Percentiles rank a stretch among this genome's conserved stretches.
These are phyloP conservation scores for Cytospora mali DNA, from an alignment of 2,329 filamentous ascomycete genomes.

Conservation along the genomic window DNA sequence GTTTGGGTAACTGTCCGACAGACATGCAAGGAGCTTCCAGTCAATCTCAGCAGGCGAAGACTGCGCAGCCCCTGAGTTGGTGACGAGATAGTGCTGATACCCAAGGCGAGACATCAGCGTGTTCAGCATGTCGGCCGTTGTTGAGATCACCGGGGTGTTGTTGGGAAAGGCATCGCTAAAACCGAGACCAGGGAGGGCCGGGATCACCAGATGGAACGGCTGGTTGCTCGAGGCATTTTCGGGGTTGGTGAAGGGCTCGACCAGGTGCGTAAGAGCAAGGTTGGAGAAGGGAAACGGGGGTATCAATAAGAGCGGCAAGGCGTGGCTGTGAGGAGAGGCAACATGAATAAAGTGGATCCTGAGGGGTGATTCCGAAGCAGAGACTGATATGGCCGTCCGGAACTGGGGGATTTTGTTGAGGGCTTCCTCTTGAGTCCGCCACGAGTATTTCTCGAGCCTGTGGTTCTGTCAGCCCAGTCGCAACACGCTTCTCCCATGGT, in stretches of 20 bases:
- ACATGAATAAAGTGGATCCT: constrained; percentile 68
- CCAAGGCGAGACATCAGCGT: constrained; percentile 61
- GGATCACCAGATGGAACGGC: constrained; percentile 68
- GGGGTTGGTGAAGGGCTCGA: constrained; percentile 57
- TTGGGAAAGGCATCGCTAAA: constrained; percentile 65
- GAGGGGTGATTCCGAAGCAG: constrained; percentile 45
- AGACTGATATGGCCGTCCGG: constrained; percentile 55
- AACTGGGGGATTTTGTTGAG: constrained; percentile 66
- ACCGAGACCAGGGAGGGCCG: constrained; percentile 66
- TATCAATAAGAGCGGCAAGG: constrained; percentile 65
- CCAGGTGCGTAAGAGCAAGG: constrained; percentile 59
- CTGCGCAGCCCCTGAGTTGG: constrained; percentile 53
- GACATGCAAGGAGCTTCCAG: constrained; percentile 50
- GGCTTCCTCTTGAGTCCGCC: constrained; percentile 59
- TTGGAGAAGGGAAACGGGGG: constrained; percentile 69
- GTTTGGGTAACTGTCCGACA: constrained; percentile 51
- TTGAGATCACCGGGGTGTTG: constrained; percentile 50
- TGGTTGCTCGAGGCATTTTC: constrained; percentile 47
- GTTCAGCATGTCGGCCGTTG: constrained; percentile 59
- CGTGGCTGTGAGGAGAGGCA: constrained; percentile 53
- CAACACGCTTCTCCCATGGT: not conserved
- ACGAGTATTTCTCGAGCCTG: constrained; percentile 69
- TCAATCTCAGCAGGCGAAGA: constrained; percentile 53
- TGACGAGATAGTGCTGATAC: constrained; percentile 61
- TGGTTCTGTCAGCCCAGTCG: constrained; percentile 21